phyloP scores from a whole-genome alignment of 106 monocot genomes.

The Allium fistulosum region DNA sequence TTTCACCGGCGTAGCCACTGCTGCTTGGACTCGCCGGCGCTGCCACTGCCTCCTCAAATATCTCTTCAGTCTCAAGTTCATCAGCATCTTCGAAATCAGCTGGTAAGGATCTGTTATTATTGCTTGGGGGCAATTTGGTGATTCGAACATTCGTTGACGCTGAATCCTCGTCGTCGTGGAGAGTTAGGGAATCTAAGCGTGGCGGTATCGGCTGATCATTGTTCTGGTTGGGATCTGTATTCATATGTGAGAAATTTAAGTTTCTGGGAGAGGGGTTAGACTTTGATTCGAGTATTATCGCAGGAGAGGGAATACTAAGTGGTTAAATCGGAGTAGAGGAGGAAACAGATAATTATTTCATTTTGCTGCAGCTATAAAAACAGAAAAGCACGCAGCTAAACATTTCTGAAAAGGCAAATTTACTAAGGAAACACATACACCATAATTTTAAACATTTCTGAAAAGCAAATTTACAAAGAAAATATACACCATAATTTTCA shows the following conservation, averaged over 20 bases:
- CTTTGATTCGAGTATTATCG: background rate
- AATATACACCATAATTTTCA: too few species aligned
- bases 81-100: conserved; percentile 14
- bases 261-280: background rate
- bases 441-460: too few species aligned
- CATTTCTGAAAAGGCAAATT: too few species aligned
- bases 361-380: too few species aligned
- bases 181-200: conserved; percentile 17
- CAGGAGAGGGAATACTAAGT: too few species aligned
- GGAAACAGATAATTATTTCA: too few species aligned
- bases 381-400: too few species aligned
- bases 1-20: conserved; percentile 87
- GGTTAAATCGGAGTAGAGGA: too few species aligned
- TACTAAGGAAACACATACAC: too few species aligned
- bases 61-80: conserved; percentile 19
- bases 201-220: background rate
- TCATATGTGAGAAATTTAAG: background rate
- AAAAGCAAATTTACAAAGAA: too few species aligned
- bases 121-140: conserved; percentile 10
- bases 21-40: conserved; percentile 56
- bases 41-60: conserved; percentile 29
- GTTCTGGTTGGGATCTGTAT: conserved; percentile 9
- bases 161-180: conserved; percentile 18
- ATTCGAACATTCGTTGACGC: background rate
- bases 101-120: conserved; percentile 30